Evolutionary conservation across 352 stramenopile genomes (phyloP), one percentile per base, ranked within the genome.

Genomic region (Pythium myriotylum): DNA sequence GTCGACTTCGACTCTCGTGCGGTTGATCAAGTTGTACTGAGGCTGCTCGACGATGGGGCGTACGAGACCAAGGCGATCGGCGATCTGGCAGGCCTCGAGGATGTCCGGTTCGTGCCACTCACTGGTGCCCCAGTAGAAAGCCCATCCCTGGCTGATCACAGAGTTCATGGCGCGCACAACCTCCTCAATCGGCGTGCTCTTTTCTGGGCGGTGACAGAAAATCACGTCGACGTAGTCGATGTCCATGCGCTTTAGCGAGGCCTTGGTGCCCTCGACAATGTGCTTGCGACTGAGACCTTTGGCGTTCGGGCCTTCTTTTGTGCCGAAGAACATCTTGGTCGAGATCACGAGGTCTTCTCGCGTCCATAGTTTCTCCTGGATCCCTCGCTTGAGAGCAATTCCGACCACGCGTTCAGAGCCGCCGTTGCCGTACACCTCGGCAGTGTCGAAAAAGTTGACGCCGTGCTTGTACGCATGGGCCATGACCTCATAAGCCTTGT

Each of bases 381-480:
- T 47, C 8, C 68, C 69, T 16, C 55, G 59, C 5, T 68, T 27
- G 6, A 84, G 23, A 0, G 56, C 49, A 19, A 63, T 24, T 4
- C 76, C 75, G 20, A 70, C 75, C 51, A 68, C 67, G n/a, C 42
- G 53, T 41, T 83, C 74, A 0, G 73, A 48, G 10, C 62, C 26
- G 6, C 77, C 74, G 5, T 32, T 26, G 6, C 35, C 47, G 49
- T 83, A 84, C 12, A 47, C 46, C 65, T 76, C 73, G 9, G 75
- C 75, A n/a, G 60, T 73, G 62, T 87, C 79, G 33, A 84, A 77
- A 33, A 87, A 78, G 65, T 88, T 86, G 58, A 89, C 60, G 13
- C 77, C 77, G 29, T 46, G 14, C 50, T 57, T 43, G 50, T 45
- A 57, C n/a, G n/a, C 50, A 22, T 26, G 33, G n/a, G 16, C 2